Conservation (phyloP, 768 basidiomycete species). For the Panus rudis region DNA sequence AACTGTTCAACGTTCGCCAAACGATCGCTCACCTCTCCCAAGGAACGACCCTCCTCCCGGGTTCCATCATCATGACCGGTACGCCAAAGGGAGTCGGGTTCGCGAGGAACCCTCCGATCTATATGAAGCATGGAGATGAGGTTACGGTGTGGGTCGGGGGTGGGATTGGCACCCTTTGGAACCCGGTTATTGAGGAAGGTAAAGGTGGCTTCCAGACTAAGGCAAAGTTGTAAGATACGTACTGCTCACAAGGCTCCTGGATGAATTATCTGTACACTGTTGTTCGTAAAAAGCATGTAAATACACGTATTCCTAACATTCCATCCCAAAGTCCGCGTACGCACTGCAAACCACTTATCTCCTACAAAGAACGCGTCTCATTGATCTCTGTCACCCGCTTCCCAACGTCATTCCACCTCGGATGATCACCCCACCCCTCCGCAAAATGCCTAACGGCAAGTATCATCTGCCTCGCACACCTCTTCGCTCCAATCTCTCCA, state of each 20-base stretch:
- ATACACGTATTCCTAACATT: too few species aligned
- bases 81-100: slow-evolving; percentile 82
- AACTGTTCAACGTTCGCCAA: slow-evolving; percentile 74
- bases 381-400: slow-evolving; percentile 7
- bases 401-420: slow-evolving; percentile 10
- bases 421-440: slow-evolving; percentile 10
- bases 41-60: slow-evolving; percentile 76
- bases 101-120: slow-evolving; percentile 60
- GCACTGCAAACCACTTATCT: too few species aligned
- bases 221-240: too few species aligned
- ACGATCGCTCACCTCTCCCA: slow-evolving; percentile 79
- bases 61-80: slow-evolving; percentile 77
- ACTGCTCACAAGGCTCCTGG: too few species aligned
- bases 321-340: too few species aligned
- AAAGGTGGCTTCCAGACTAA: too few species aligned
- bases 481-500: slow-evolving; percentile 5
- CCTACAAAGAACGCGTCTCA: slow-evolving; percentile 1
- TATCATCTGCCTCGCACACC: slow-evolving; percentile 14
- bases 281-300: too few species aligned
- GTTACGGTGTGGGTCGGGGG: slow-evolving; percentile 61
- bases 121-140: slow-evolving; percentile 68
- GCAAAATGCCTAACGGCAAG: slow-evolving; percentile 12
- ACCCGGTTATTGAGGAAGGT: slow-evolving; percentile 68
- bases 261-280: too few species aligned
- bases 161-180: slow-evolving; percentile 76